Conservation (phyloP, 441 rosid genomes). For the Populus hybrid region DNA sequence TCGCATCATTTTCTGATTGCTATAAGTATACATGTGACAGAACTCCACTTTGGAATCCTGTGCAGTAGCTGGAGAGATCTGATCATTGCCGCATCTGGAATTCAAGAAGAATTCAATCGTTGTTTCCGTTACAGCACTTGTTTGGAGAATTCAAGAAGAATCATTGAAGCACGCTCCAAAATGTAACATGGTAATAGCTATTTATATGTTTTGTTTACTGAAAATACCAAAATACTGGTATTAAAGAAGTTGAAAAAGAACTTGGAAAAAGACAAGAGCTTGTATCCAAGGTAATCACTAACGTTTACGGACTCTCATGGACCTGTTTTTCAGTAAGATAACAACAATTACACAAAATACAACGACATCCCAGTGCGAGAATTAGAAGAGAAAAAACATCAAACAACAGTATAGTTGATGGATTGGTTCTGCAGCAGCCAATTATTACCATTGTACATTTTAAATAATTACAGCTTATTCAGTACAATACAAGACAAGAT, state of each 20-base stretch:
- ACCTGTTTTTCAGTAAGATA: not conserved
- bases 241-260: not conserved
- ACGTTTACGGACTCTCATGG: not conserved
- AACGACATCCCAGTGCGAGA: not conserved
- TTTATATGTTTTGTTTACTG: no score
- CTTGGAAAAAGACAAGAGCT: not conserved
- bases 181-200: not conserved
- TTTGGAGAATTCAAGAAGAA: not conserved
- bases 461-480: conserved; percentile 24
- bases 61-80: not conserved
- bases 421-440: conserved; percentile 10
- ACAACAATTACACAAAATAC: not conserved
- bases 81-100: not conserved
- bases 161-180: not conserved
- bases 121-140: not conserved
- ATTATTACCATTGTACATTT: conserved; percentile 16
- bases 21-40: not conserved
- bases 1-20: no score
- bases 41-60: not conserved
- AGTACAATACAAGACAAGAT: conserved; percentile 8
- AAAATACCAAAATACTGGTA: no score
- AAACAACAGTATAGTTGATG: conserved; percentile 8
- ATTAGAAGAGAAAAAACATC: not conserved
- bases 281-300: not conserved
- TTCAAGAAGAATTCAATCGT: not conserved